Base-by-base conservation (phyloP, 306 rosid species). In the Quercus robur region DNA sequence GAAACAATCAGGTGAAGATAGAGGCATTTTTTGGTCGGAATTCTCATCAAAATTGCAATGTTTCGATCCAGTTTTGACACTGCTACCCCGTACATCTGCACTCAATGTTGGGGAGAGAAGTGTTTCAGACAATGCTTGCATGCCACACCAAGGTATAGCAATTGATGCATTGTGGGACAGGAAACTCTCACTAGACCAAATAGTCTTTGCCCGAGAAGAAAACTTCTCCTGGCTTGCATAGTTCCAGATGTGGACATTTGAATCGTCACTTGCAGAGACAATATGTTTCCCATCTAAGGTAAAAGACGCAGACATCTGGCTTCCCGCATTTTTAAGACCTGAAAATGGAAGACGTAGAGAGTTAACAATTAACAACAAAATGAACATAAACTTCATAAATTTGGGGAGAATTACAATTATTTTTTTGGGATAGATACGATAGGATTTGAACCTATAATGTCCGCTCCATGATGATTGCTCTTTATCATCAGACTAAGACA, bases 71-170 rank as follows among this genome's bases (percentile, higher is more conserved):
- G 74, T 71, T 64, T 57, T 81, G 12, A 77, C 38, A 13, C 75
- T 69, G 20, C 56, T 73, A 74, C 82, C 79, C 44, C 23, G 28
- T 7, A 56, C 20, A 17, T 78, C 74, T 35, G 85, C 46, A 3
- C 15, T 67, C 41, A 81, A 84, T 1, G 90, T 49, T 0, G 97
- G 91, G 58, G 97, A 83, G 64, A 83, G 28, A 75, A 85, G 87
- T 38, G 83, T 64, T 64, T 69, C 91, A 2, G 89, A 85, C 56
- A 78, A 69, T 41, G 81, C 52, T 81, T 88, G 90, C 49, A 83
- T 79, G 78, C 98, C 98, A 75, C 86, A 78, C 98, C 98, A 94
- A 31, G 98, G 94, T 78, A 94, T 75, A 9, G 98, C 98, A 6
- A 92, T 86, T 30, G 90, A 76, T 5, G 94, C 87, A 2, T 88